phyloP scores from a whole-genome alignment of 768 basidiomycete species.

The Leccinum disarticulatum region DNA sequence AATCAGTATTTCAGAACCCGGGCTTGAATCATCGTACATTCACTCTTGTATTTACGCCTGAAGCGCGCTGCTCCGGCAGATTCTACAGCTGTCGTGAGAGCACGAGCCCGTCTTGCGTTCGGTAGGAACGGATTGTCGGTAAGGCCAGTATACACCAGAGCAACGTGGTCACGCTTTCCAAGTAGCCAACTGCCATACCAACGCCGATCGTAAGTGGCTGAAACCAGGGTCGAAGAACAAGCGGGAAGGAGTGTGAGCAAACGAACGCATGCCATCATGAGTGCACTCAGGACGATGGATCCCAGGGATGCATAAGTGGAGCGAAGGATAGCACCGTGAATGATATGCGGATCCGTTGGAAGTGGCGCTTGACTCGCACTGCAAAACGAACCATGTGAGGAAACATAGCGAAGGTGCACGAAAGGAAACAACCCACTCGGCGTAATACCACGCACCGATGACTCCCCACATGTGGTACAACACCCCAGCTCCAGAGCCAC shows the following conservation, averaged over 20 bases:
- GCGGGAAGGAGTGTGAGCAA: constrained; percentile 51
- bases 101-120: constrained; percentile 54
- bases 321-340: constrained; percentile 75
- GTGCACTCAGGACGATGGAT: constrained; percentile 70
- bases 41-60: constrained; percentile 50
- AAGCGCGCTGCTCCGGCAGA: constrained; percentile 39
- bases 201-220: constrained; percentile 39
- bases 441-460: constrained; percentile 91
- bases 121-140: constrained; percentile 71
- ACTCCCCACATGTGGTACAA: constrained; percentile 76
- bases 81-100: constrained; percentile 57
- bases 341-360: constrained; percentile 63
- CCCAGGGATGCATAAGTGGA: constrained; percentile 83
- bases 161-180: constrained; percentile 49
- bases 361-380: constrained; percentile 35
- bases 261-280: constrained; percentile 73
- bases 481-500: constrained; percentile 77
- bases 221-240: constrained; percentile 40
- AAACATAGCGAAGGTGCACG: background rate
- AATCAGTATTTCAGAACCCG: constrained; percentile 1
- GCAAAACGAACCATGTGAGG: constrained; percentile 6
- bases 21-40: constrained; percentile 45
- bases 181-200: constrained; percentile 41
- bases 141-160: constrained; percentile 71
- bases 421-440: constrained; percentile 43